Percentiles rank a stretch among this genome's conserved stretches.
phyloP scores from a whole-genome alignment of 2,329 filamentous ascomycete genomes.

The Fusarium sp. region DNA sequence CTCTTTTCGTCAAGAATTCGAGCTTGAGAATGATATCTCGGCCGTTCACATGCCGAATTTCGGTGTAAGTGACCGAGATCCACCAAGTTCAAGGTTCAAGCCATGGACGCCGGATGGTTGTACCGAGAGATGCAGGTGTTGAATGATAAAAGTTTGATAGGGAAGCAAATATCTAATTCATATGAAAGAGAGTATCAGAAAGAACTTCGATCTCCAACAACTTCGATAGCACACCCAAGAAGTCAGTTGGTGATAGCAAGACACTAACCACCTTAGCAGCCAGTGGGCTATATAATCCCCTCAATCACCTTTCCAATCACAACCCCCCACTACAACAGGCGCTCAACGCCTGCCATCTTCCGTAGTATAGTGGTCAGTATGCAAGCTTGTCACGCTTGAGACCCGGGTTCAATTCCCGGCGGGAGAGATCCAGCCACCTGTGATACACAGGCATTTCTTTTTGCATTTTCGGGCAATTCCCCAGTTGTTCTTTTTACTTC shows the following conservation, averaged over 20 bases:
- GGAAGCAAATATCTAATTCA: background rate
- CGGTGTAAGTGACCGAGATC: background rate
- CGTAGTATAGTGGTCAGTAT: constrained; percentile 21
- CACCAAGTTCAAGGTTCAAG: background rate
- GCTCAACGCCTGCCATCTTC: constrained; percentile 12
- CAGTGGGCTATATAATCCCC: background rate
- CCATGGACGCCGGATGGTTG: background rate
- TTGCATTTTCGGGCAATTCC: background rate
- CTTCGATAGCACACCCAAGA: background rate
- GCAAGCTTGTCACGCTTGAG: constrained; percentile 20
- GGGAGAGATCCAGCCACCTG: constrained; percentile 19
- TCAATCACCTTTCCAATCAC: background rate
- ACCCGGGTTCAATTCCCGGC: constrained; percentile 21
- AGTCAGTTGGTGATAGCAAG: background rate
- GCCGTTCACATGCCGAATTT: background rate
- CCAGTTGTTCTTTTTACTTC: background rate
- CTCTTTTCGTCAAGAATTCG: background rate
- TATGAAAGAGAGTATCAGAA: background rate
- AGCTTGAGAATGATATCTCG: background rate
- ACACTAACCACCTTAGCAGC: background rate
- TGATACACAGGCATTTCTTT: constrained; percentile 9
- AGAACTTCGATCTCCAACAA: background rate
- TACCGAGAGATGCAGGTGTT: background rate
- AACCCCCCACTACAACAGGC: constrained; percentile 7
- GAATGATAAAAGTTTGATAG: background rate